Conservation (phyloP, 768 basidiomycete genomes). For the Hebeloma cylindrosporum region DNA sequence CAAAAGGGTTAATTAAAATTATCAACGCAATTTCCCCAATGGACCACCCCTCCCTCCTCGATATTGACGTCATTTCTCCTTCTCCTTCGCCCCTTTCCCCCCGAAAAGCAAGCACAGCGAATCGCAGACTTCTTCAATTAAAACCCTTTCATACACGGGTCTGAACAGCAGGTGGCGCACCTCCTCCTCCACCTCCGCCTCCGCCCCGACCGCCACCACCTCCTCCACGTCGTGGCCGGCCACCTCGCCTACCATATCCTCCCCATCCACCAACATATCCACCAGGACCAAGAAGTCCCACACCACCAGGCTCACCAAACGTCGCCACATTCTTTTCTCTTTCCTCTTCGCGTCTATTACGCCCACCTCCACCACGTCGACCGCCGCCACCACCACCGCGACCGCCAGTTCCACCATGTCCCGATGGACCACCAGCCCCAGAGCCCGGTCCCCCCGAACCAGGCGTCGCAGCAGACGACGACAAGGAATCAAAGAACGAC, state of each 20-base stretch:
- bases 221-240: slow-evolving; percentile 35
- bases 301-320: slow-evolving; percentile 83
- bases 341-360: slow-evolving; percentile 79
- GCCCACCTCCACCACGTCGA: slow-evolving; percentile 46
- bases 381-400: slow-evolving; percentile 45
- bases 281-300: slow-evolving; percentile 75
- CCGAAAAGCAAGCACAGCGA: no score
- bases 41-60: no score
- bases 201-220: slow-evolving; percentile 28
- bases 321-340: slow-evolving; percentile 83
- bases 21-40: no score
- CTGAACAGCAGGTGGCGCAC: slow-evolving; percentile 15
- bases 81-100: no score
- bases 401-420: slow-evolving; percentile 17
- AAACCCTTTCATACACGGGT: slow-evolving; percentile 16
- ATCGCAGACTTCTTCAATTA: no score
- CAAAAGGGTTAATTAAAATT: no score
- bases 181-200: slow-evolving; percentile 19
- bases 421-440: slow-evolving; percentile 30
- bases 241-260: slow-evolving; percentile 57
- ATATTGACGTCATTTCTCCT: no score
- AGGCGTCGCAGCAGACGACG: slow-evolving; percentile 34
- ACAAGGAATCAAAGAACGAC: slow-evolving; percentile 80
- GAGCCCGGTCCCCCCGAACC: slow-evolving; percentile 36
- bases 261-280: slow-evolving; percentile 82